phyloP scores from a whole-genome alignment of 164 flowering plant genomes.

The Warburgia ugandensis region DNA sequence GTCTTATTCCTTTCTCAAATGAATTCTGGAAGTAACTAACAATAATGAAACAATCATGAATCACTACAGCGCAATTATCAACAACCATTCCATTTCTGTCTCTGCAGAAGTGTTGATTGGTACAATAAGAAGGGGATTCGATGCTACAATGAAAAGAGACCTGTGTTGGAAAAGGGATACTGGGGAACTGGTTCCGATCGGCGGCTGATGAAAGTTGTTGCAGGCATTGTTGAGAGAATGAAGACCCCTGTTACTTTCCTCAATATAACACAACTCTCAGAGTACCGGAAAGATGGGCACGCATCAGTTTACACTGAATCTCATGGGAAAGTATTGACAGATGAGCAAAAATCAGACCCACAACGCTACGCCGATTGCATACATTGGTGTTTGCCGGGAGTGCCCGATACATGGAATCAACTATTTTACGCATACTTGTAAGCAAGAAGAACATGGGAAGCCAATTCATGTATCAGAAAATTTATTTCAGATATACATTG shows the following conservation, averaged over 20 bases:
- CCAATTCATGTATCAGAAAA: too few species aligned
- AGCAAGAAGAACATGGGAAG: too few species aligned
- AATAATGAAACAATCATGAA: not conserved
- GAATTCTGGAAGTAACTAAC: too few species aligned
- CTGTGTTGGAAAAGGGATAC: conserved; percentile 53
- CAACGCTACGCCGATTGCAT: conserved; percentile 72
- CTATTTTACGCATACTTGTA: conserved; percentile 14
- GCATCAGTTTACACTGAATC: conserved; percentile 66
- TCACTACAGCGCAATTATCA: not conserved
- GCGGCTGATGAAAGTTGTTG: conserved; percentile 63
- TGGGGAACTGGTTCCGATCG: conserved; percentile 56
- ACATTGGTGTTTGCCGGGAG: conserved; percentile 93
- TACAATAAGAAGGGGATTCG: conserved; percentile 49
- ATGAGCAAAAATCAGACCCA: conserved; percentile 69
- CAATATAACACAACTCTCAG: conserved; percentile 80
- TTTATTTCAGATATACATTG: too few species aligned
- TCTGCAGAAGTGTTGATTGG: conserved; percentile 69
- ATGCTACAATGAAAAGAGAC: conserved; percentile 64
- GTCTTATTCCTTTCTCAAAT: too few species aligned
- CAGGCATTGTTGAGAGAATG: conserved; percentile 43
- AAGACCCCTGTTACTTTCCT: conserved; percentile 53
- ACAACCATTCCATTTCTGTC: not conserved
- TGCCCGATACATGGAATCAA: conserved; percentile 90
- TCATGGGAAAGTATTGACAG: conserved; percentile 62
- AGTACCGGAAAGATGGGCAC: conserved; percentile 79